phyloP scores from a whole-genome alignment of 371 early-diverging fungal genomes.

The Apophysomyces ossiformis region DNA sequence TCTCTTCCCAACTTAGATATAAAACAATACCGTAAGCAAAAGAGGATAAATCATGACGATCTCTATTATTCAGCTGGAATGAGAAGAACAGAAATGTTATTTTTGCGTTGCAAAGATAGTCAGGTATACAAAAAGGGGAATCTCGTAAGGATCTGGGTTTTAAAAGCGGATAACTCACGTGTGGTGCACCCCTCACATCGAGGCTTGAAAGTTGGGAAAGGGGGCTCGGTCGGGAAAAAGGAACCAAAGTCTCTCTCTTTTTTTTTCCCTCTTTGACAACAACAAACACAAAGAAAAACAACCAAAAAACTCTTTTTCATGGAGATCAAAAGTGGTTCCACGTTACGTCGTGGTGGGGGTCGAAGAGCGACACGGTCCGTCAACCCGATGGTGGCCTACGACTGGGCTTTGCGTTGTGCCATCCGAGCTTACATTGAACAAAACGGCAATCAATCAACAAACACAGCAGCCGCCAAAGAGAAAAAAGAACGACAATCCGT shows the following conservation, averaged over 20 bases:
- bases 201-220: neutral
- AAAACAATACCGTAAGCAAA: no score
- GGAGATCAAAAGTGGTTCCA: conserved; percentile 32
- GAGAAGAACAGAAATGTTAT: no score
- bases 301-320: conserved; percentile 7
- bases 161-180: no score
- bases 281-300: neutral
- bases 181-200: no score
- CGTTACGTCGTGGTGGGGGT: conserved; percentile 30
- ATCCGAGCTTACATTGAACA: conserved; percentile 34
- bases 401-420: conserved; percentile 36
- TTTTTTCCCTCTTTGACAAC: neutral
- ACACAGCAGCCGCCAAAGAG: conserved; percentile 12
- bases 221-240: conserved; percentile 8
- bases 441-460: conserved; percentile 5
- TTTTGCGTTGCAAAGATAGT: no score
- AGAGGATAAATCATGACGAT: no score
- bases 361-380: conserved; percentile 18
- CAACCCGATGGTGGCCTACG: conserved; percentile 31
- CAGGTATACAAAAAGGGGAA: neutral
- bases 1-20: no score
- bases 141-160: neutral
- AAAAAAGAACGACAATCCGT: conserved; percentile 16
- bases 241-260: neutral
- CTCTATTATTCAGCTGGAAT: no score